Percentiles rank a stretch among this genome's conserved stretches.
phyloP scores from a whole-genome alignment of 2,329 filamentous ascomycete genomes.

The Pyricularia pennisetigena region DNA sequence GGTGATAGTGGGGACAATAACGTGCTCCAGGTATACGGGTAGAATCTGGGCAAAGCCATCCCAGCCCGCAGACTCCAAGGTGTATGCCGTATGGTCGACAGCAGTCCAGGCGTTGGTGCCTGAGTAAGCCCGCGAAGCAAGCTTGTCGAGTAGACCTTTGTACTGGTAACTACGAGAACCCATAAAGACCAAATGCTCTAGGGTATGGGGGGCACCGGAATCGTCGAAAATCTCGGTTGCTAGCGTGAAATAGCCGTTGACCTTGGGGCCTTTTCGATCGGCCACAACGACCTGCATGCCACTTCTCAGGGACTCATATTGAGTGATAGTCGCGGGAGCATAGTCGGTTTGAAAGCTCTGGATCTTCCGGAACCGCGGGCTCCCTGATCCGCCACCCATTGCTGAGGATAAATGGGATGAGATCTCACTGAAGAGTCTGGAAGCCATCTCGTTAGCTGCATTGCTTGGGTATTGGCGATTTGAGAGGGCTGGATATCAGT shows the following conservation, averaged over 20 bases:
- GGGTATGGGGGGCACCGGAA: conserved; percentile 80
- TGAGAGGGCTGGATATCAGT: background rate
- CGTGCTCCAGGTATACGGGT: conserved; percentile 89
- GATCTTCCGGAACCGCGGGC: conserved; percentile 65
- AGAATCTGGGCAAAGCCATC: conserved; percentile 92
- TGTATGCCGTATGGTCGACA: conserved; percentile 93
- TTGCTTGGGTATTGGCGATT: background rate
- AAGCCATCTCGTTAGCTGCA: background rate
- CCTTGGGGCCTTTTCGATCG: conserved; percentile 87
- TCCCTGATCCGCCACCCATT: conserved; percentile 44
- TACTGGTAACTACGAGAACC: conserved; percentile 90
- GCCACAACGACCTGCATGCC: conserved; percentile 92
- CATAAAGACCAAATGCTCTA: conserved; percentile 80
- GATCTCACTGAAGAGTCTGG: conserved; percentile 1
- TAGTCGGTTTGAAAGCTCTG: conserved; percentile 87
- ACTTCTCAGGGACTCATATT: conserved; percentile 91
- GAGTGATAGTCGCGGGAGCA: conserved; percentile 76
- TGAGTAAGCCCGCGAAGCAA: conserved; percentile 88
- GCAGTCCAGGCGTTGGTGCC: conserved; percentile 96
- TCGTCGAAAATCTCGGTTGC: conserved; percentile 98
- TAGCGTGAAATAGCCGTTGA: conserved; percentile 88
- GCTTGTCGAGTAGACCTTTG: conserved; percentile 89
- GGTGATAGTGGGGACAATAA: conserved; percentile 83
- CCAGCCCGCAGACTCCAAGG: conserved; percentile 90
- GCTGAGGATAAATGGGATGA: background rate